Evolutionary conservation across 2,329 filamentous ascomycete genomes (phyloP).

Genomic region (Lecanicillium sp.): DNA sequence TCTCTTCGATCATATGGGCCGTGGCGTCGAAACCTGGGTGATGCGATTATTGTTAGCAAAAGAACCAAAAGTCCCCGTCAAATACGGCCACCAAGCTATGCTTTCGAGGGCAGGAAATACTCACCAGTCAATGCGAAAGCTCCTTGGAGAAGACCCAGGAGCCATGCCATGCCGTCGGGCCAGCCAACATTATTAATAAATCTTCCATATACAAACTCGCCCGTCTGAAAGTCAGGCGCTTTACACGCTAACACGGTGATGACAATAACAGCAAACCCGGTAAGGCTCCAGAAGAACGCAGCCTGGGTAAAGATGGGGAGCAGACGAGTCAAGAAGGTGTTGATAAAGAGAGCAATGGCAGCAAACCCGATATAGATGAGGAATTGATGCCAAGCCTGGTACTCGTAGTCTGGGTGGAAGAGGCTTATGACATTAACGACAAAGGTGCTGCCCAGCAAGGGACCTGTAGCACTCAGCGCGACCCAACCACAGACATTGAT

Average conservation of each 20-base stretch:
- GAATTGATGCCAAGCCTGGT: conserved; percentile 62
- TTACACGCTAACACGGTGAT: conserved; percentile 60
- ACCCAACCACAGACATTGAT: conserved; percentile 65
- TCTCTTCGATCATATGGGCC: conserved; percentile 47
- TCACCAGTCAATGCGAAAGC: conserved; percentile 34
- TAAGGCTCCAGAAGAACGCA: conserved; percentile 63
- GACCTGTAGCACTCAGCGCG: conserved; percentile 57
- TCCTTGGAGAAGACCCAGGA: conserved; percentile 43
- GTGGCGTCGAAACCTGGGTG: conserved; percentile 36
- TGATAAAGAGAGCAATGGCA: conserved; percentile 51
- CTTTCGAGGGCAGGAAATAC: conserved; percentile 7
- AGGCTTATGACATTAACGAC: conserved; percentile 57
- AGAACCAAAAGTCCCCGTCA: not conserved
- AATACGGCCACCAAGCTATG: not conserved
- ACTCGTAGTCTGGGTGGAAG: conserved; percentile 46
- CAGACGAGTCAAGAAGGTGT: conserved; percentile 47
- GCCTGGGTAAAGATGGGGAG: conserved; percentile 59
- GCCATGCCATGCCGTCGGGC: conserved; percentile 57
- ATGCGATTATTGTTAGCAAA: not conserved
- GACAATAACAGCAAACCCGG: conserved; percentile 59
- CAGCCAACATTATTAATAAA: conserved; percentile 63
- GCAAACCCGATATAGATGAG: conserved; percentile 61
- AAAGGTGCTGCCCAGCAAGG: conserved; percentile 57
- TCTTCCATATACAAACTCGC: conserved; percentile 54
- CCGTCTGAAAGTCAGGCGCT: conserved; percentile 55